Base-by-base conservation (phyloP, 2,329 filamentous ascomycete species). In the Leptographium flavum region DNA sequence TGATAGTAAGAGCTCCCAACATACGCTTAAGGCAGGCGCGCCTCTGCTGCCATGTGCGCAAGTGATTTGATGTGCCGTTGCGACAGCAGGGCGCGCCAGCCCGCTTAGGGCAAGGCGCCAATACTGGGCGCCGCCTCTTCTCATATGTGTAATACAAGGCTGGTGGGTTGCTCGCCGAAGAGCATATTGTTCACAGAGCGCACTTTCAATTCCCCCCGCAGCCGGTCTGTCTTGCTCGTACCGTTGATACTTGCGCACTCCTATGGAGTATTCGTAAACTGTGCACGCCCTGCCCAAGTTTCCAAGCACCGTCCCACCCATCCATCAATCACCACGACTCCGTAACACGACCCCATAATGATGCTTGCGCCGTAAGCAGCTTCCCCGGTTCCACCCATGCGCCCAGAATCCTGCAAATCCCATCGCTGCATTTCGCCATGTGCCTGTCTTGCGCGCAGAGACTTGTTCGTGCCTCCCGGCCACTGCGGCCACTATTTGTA, bases 341-440 rank as follows among this genome's bases (percentile, higher is more conserved):
- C 11, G 30, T 15, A 31, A 31, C 5, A 13, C 13, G 21, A 21
- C 35, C 35, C 35, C 22, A 19, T 17, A 35, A 19, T 11, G 2
- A 4, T 10, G n/a, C n/a, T 35, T 2, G 5, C 32, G 4, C 14
- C 15, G 14, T 33, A 35, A 25, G 25, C 25, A 28, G 30, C 25
- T 35, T 30, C 32, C 36, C 38, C 32, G 33, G 36, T 25, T 39
- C 31, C 31, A 44, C 38, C 31, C 22, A 23, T 28, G 39, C 33
- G 21, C 19, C 28, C 30, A 27, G 31, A 19, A 36, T 35, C 49
- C 44, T 43, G 45, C 50, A 50, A 52, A 52, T 52, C 50, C 50
- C 46, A 40, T 48, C 28, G 44, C 42, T 36, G 42, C 45, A 48
- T 43, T 48, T 19, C 44, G 39, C 43, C 50, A 51, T 52, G 50